Base-by-base conservation (phyloP, 1,284 basidiomycete species). In the Trametes pubescens region DNA sequence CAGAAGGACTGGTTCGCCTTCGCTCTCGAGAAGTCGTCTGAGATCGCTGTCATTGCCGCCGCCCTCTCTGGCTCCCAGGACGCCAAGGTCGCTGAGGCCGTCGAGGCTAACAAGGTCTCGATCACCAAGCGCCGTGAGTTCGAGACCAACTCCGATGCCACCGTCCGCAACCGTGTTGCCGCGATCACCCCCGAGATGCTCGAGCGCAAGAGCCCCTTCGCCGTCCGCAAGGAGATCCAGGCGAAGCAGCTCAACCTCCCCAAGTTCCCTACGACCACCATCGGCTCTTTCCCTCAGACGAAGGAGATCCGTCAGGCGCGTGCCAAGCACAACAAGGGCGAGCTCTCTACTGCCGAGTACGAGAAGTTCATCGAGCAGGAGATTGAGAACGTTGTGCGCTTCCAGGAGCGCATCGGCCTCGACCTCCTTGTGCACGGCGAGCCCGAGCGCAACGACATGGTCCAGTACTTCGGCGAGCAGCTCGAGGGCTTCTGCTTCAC, bases 1-100 rank as follows among this genome's bases (percentile, higher is more conserved):
- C 94, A 98, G 78, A 92, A 92, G 80, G 95, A 98, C 79, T 99
- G 98, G 98, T 96, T 99, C 85, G 94, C 98, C 21, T 99, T 99
- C 79, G 98, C 98, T 68, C 85, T 94, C 69, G 97, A 99, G 86
- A 99, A 99, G 86, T 93, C 93, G 46, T 84, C 82, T 58, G 98
- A 99, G 81, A 95, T 99, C 72, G 85, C 96, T 60, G 86, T 86
- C 70, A 90, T 99, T 73, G 96, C 96, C 64, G 86, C 92, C 57
- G 88, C 87, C 65, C 84, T 96, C 66, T 92, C 91, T 52, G 89
- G 88, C 69, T 95, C 94, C 68, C 93, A 95, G 78, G 88, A 94
- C 73, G 75, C 90, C 66, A 80, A 81, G 51, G 80, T 93, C 63
- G 78, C 89, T 61, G 82, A 86, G 65, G 90, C 90, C 62, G 85